Evolutionary conservation across 1,284 basidiomycete genomes (phyloP).

Genomic region (Grifola frondosa): DNA sequence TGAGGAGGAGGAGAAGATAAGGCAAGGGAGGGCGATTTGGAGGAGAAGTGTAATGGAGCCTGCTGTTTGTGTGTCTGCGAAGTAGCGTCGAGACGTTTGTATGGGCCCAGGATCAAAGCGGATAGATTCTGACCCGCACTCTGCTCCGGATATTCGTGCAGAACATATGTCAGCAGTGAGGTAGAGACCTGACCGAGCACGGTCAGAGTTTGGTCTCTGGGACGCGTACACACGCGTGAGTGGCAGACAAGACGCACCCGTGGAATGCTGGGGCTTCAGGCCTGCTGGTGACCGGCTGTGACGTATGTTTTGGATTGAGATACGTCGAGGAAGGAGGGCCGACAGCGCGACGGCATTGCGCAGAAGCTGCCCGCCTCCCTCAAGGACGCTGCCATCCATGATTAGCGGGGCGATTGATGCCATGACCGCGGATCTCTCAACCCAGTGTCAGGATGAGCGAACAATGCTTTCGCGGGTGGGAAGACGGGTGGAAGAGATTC

Average conservation of each 20-base stretch:
- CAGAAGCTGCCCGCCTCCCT: constrained; percentile 72
- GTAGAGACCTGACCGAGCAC: constrained; percentile 47
- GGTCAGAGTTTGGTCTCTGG: not conserved
- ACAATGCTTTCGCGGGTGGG: too few relatives aligned
- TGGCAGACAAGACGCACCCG: constrained; percentile 43
- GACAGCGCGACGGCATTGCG: constrained; percentile 65
- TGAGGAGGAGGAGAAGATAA: constrained; percentile 48
- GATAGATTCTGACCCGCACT: constrained; percentile 48
- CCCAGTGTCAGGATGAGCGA: too few relatives aligned
- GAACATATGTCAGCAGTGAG: constrained; percentile 59
- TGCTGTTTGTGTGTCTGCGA: constrained; percentile 65
- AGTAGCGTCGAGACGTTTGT: constrained; percentile 43
- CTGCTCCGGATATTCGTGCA: constrained; percentile 50
- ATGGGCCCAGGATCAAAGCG: constrained; percentile 52
- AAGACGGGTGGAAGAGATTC: too few relatives aligned
- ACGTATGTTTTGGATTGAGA: constrained; percentile 61
- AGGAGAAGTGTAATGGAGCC: constrained; percentile 68
- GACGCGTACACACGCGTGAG: not conserved
- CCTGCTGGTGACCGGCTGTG: constrained; percentile 55
- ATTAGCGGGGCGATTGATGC: constrained; percentile 6
- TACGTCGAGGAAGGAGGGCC: constrained; percentile 53
- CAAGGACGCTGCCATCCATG: constrained; percentile 47
- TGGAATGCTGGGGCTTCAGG: constrained; percentile 65
- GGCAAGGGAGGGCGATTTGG: constrained; percentile 67
- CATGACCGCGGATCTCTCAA: too few relatives aligned